phyloP scores from a whole-genome alignment of 1,139 yeast genomes.

The Petasospora rhodanensis region DNA sequence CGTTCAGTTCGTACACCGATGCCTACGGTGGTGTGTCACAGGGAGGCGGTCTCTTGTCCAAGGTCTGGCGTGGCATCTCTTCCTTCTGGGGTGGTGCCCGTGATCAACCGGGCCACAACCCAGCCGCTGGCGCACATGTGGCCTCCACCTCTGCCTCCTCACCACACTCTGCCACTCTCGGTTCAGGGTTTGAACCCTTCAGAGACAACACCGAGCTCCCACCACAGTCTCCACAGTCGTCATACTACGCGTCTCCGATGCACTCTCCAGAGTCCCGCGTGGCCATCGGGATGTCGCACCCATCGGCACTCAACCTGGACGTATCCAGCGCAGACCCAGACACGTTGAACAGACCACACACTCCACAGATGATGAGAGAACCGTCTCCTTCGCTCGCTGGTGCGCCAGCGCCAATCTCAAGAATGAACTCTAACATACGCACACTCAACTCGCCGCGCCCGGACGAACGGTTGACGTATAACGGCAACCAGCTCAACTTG shows the following conservation, averaged over 20 bases:
- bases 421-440: conserved; percentile 22
- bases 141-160: background rate
- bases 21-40: conserved; percentile 24
- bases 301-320: conserved; percentile 22
- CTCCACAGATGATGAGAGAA: conserved; percentile 4
- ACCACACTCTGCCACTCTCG: no score
- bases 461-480: conserved; percentile 35
- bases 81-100: conserved; percentile 28
- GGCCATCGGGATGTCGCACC: conserved; percentile 20
- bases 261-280: conserved; percentile 18
- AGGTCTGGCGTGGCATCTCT: conserved; percentile 28
- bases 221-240: conserved; percentile 24
- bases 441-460: conserved; percentile 24
- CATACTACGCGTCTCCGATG: conserved; percentile 26
- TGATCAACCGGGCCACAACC: conserved; percentile 1
- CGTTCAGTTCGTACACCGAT: conserved; percentile 30
- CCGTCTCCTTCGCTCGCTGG: background rate
- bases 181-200: conserved; percentile 2
- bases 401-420: conserved; percentile 10
- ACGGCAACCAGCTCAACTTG: conserved; percentile 41
- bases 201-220: conserved; percentile 4
- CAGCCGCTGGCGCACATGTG: conserved; percentile 3
- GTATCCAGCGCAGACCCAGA: conserved; percentile 7
- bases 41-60: conserved; percentile 27
- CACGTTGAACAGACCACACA: conserved; percentile 11